Evolutionary conservation across 2,329 filamentous ascomycete species (phyloP), one percentile per base, ranked within the genome.

Genomic region (Zymoseptoria pseudotritici): DNA sequence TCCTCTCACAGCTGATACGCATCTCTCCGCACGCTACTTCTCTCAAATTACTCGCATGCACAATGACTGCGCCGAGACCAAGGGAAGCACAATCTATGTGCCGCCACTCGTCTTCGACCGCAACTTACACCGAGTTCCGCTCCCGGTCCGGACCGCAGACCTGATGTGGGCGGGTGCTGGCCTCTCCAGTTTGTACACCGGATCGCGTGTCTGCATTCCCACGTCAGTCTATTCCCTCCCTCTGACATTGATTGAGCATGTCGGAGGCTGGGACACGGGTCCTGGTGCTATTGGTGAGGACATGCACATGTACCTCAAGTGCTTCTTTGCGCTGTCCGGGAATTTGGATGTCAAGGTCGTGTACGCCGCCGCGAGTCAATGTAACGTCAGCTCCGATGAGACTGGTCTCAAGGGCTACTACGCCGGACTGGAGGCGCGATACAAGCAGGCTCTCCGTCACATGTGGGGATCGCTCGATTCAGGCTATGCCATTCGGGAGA

Each of bases 271-370:
- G 87, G 87, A 90, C 69, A 83, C 83, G 57, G 86, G 83, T 56
- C 80, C 83, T 1, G 86, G 88, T 62, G 86, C 87, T 20, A 90
- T 90, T 65, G 87, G 87, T 51, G 87, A 90, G 73, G 87, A 90
- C 69, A 74, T 90, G 69, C 87, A 90, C 76, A 90, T 90, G 87
- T 88, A 88, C 70, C 79, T 90, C 63, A 90, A 90, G 77, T 89
- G 86, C 72, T 90, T 90, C 76, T 90, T 90, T 65, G 85, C 86
- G 0, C 80, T 89, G 19, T 87, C 87, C 62, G 87, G 87, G 2
- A 85, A 89, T 69, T 71, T 90, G 57, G 85, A 84, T 11, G 82
- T 82, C 53, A 80, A 82, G 54, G 83, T 86, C 3, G 80, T 90
- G 29, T 76, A 86, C 66, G 86, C 84, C 62, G 86, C 87, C 2